Conservation (phyloP, 768 basidiomycete species). For the Phanerochaete sordida region DNA sequence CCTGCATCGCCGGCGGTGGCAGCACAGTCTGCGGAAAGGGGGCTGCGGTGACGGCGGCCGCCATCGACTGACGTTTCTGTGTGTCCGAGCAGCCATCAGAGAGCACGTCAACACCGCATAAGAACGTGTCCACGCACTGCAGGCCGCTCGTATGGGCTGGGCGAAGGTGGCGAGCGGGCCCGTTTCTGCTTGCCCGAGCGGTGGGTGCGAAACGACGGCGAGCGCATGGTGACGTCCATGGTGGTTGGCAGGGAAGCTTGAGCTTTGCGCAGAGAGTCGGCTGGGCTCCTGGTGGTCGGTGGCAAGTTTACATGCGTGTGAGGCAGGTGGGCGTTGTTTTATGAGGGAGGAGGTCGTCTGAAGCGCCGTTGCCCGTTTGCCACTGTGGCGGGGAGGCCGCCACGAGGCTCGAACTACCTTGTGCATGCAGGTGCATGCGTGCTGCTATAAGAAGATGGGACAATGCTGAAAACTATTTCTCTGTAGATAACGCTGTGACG, state of each 20-base stretch:
- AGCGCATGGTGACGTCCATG: constrained; percentile 58
- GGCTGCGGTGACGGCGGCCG: constrained; percentile 20
- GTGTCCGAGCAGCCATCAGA: background rate
- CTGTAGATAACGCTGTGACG: too few relatives aligned
- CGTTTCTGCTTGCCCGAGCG: constrained; percentile 41
- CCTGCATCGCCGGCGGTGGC: constrained; percentile 26
- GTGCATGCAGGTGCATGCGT: too few relatives aligned
- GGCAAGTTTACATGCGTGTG: background rate
- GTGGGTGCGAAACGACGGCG: constrained; percentile 23
- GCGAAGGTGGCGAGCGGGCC: constrained; percentile 57
- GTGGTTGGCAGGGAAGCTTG: background rate
- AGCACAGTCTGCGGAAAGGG: constrained; percentile 18
- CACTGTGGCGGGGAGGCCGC: background rate
- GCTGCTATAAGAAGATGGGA: too few relatives aligned
- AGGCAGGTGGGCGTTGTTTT: background rate
- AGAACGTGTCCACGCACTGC: constrained; percentile 36
- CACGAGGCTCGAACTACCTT: background rate
- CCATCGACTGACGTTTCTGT: constrained; percentile 58
- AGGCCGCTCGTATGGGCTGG: constrained; percentile 47
- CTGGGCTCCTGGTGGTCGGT: background rate
- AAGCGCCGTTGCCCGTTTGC: background rate
- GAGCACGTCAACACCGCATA: background rate
- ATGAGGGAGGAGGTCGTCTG: background rate
- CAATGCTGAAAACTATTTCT: background rate
- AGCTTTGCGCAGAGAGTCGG: background rate